These are phyloP conservation scores for Lichtheimia corymbifera DNA, from an alignment of 371 early-diverging fungal species.

Conservation along the genomic window DNA sequence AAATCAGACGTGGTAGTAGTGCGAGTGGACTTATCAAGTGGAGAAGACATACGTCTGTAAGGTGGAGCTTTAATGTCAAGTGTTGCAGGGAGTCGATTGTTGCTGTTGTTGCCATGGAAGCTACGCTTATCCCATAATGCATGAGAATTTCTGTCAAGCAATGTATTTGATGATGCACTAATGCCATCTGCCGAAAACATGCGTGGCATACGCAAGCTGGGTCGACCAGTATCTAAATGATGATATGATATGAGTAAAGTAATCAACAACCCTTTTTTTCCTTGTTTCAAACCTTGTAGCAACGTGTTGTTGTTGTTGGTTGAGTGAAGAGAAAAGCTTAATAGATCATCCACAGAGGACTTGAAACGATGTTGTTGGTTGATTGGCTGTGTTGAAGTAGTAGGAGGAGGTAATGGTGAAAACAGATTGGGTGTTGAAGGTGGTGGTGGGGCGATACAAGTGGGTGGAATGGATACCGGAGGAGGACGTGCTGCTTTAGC, in stretches of 20 bases:
- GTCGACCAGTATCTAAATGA: too few relatives aligned
- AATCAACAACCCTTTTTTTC: too few relatives aligned
- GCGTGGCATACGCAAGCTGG: too few relatives aligned
- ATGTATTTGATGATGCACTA: not conserved
- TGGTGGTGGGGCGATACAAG: not conserved
- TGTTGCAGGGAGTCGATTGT: not conserved
- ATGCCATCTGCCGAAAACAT: not conserved
- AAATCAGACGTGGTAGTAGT: not conserved
- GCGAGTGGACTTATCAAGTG: not conserved
- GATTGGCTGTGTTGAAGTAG: not conserved
- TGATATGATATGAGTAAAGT: too few relatives aligned
- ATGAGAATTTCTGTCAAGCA: not conserved
- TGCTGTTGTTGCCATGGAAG: not conserved
- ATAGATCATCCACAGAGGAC: too few relatives aligned
- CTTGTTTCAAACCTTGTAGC: too few relatives aligned
- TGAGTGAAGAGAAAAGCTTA: too few relatives aligned
- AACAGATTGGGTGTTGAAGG: not conserved
- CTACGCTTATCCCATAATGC: not conserved
- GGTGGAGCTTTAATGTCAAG: conserved; percentile 1
- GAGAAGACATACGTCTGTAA: not conserved
- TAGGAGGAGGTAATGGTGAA: conserved; percentile 1
- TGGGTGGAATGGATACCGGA: not conserved
- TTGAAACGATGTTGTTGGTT: too few relatives aligned
- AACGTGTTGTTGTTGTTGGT: too few relatives aligned
- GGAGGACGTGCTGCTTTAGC: not conserved